Conservation (phyloP, 352 stramenopile species). For the Pythium vanterpoolii region DNA sequence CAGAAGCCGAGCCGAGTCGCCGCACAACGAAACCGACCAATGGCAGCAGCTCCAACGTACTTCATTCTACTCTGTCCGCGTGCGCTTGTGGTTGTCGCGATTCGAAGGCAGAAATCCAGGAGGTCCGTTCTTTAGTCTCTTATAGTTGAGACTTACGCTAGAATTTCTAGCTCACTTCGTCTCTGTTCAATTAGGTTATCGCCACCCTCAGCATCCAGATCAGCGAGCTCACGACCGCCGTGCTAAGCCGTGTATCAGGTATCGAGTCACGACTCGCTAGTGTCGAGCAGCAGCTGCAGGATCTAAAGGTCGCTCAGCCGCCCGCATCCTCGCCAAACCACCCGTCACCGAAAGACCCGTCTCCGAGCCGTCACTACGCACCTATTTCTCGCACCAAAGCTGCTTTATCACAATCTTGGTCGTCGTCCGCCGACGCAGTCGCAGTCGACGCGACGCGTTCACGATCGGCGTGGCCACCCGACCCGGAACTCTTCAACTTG, state of each 20-base stretch:
- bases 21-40: neutral
- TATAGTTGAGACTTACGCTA: neutral
- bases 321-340: neutral
- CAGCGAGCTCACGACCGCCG: constrained; percentile 25
- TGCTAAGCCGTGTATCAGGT: constrained; percentile 18
- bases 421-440: neutral
- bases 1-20: neutral
- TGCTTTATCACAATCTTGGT: neutral
- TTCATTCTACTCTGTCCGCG: neutral
- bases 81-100: constrained; percentile 15
- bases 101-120: constrained; percentile 22
- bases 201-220: constrained; percentile 23
- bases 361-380: neutral
- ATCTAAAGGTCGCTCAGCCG: neutral
- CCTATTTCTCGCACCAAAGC: constrained; percentile 4
- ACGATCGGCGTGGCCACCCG: constrained; percentile 9
- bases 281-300: constrained; percentile 21
- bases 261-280: constrained; percentile 18
- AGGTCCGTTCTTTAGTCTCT: constrained; percentile 3
- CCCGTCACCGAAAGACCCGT: neutral
- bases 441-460: neutral
- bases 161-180: neutral
- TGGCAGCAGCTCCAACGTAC: neutral
- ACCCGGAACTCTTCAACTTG: constrained; percentile 16
- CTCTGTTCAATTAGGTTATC: constrained; percentile 12